A percentile compares a stretch with the other conserved stretches of the same genome.
phyloP scores from a whole-genome alignment of 148 eudicot genomes.

The Linanthus parryae region DNA sequence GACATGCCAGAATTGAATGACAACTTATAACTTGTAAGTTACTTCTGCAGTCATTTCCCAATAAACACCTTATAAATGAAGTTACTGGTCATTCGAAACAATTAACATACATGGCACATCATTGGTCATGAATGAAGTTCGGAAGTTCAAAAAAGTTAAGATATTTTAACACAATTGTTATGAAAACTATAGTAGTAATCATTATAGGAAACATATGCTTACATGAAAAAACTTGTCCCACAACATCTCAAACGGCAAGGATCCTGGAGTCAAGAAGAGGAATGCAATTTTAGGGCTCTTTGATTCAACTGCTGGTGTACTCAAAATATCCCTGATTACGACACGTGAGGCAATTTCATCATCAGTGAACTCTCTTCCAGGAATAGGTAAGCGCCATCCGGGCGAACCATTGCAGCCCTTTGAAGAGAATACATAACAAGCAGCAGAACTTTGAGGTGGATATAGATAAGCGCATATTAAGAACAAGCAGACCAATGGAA shows the following conservation, averaged over 20 bases:
- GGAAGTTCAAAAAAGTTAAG: too few relatives aligned
- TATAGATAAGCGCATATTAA: constrained; percentile 66
- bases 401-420: constrained; percentile 59
- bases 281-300: constrained; percentile 67
- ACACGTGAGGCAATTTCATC: constrained; percentile 73
- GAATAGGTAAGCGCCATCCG: constrained; percentile 61
- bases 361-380: constrained; percentile 61
- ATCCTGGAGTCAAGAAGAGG: constrained; percentile 67
- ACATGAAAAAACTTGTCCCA: constrained; percentile 90
- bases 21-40: too few relatives aligned
- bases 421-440: constrained; percentile 67
- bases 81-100: neutral
- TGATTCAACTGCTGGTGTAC: constrained; percentile 29
- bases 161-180: neutral
- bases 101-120: neutral
- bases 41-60: neutral
- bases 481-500: constrained; percentile 56
- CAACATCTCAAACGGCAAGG: constrained; percentile 72
- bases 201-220: neutral
- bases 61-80: neutral
- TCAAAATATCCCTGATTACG: constrained; percentile 62
- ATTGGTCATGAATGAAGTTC: too few relatives aligned
- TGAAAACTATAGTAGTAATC: neutral
- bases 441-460: constrained; percentile 62
- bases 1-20: too few relatives aligned